These are phyloP conservation scores for Aspergillus hiratsukae DNA, from an alignment of 2,329 filamentous ascomycete genomes.

Conservation along the genomic window DNA sequence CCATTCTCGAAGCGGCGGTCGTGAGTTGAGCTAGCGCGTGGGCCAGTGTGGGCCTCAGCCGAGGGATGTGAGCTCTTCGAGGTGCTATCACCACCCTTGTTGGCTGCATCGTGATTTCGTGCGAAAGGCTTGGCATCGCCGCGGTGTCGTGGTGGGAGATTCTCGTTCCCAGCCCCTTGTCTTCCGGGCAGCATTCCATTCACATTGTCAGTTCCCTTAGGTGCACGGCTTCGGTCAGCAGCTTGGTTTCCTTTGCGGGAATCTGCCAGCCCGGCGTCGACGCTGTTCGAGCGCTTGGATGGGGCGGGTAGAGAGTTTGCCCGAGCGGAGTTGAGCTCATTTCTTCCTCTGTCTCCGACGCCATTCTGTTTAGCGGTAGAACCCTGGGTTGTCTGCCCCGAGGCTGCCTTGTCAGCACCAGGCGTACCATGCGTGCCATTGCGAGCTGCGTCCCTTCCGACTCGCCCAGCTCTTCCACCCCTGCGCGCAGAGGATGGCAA, in stretches of 20 bases:
- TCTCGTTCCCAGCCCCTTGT: slow-evolving; percentile 27
- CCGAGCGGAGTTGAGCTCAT: slow-evolving; percentile 32
- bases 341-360: slow-evolving; percentile 31
- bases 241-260: slow-evolving; percentile 30
- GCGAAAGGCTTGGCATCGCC: slow-evolving; percentile 33
- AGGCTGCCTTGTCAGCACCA: slow-evolving; percentile 31
- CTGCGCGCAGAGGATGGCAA: slow-evolving; percentile 51
- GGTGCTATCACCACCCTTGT: slow-evolving; percentile 24
- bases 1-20: slow-evolving; percentile 38
- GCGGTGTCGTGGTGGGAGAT: slow-evolving; percentile 24
- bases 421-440: slow-evolving; percentile 35
- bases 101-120: slow-evolving; percentile 27
- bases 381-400: slow-evolving; percentile 24
- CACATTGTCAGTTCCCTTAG: slow-evolving; percentile 31
- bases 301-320: slow-evolving; percentile 39
- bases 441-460: slow-evolving; percentile 49
- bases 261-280: slow-evolving; percentile 28
- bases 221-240: slow-evolving; percentile 28
- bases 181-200: slow-evolving; percentile 20
- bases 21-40: slow-evolving; percentile 24
- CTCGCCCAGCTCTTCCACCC: slow-evolving; percentile 54
- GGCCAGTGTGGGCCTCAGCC: slow-evolving; percentile 30
- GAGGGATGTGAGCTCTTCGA: slow-evolving; percentile 25
- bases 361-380: slow-evolving; percentile 26
- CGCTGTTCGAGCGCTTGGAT: slow-evolving; percentile 32